phyloP scores from a whole-genome alignment of 2,329 filamentous ascomycete genomes.

The Colletotrichum endophyticum region DNA sequence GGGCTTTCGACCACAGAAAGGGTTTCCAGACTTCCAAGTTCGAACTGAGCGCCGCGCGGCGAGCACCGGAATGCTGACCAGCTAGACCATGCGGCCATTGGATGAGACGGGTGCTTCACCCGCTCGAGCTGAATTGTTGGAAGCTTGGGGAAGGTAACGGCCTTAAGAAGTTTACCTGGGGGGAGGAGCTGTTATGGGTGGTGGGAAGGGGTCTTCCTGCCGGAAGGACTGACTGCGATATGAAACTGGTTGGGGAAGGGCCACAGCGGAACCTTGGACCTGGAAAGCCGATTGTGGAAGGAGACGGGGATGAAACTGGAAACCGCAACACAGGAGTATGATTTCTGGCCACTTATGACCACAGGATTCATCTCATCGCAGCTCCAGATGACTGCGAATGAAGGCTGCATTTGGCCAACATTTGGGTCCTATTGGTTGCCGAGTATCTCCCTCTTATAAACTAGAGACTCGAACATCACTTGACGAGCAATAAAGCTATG shows the following conservation, averaged over 20 bases:
- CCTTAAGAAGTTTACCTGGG: not conserved
- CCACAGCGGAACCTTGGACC: not conserved
- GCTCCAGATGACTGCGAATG: no score
- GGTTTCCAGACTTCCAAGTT: not conserved
- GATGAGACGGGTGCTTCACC: not conserved
- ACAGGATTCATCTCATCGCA: not conserved
- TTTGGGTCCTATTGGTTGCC: no score
- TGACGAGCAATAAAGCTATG: no score
- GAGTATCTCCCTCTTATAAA: no score
- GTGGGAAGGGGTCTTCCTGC: not conserved
- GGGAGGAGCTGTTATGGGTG: not conserved
- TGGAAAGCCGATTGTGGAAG: not conserved
- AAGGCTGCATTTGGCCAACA: no score
- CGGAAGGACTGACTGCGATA: not conserved
- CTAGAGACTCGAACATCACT: no score
- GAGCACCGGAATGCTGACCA: not conserved
- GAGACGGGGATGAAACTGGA: fast-evolving
- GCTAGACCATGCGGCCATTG: not conserved
- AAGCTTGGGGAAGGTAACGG: not conserved
- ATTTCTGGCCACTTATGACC: not conserved
- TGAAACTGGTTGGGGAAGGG: not conserved
- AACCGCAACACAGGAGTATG: not conserved
- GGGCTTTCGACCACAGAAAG: not conserved
- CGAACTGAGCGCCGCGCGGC: not conserved
- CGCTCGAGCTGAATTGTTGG: not conserved